Evolutionary conservation across 371 early-diverging fungal species (phyloP), one percentile per base, ranked within the genome.

Genomic region (Fennellomyces sp.): DNA sequence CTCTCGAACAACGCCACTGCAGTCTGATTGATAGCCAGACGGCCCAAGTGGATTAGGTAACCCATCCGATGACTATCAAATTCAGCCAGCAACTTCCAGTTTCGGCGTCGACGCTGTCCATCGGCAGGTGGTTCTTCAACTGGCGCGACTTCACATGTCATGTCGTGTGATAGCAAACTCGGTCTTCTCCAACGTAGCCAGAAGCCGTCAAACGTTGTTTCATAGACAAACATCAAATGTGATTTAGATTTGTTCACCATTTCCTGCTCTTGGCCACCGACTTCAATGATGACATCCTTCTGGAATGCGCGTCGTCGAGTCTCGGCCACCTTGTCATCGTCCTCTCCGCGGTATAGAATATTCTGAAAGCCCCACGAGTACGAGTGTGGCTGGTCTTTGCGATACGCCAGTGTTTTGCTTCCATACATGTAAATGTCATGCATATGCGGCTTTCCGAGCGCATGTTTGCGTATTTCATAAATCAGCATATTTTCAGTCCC

Each of bases 331-430:
- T 69, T 73, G 38, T 42, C 38, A 2, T 54, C 50, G 2, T 38
- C 49, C 7, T 65, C 47, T 28, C 65, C 49, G 15, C 70, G 64
- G 50, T 70, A 80, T 8, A 80, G 45, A 2, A 67, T 48, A 47
- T 81, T 81, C 52, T 81, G 81, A 51, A 81, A 81, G 23, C 81
- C 81, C 81, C 81, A 81, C 8, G 78, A 73, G 50, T 81, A 81
- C 3, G 78, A 81, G 41, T 81, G 81, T 15, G 73, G 68, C 29
- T 81, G 81, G 1, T 66, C 48, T 36, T 81, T 81, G 28, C 70
- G 65, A 27, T 69, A 81, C 6, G 58, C 65, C n/a, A 66, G 49
- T 2, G 53, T 55, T 48, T 76, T 80, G 15, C 75, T 70, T 5
- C 68, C 68, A 11, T 62, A 53, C 6, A 63, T 41, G 56, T 67